Evolutionary conservation across 1,284 basidiomycete species (phyloP), one percentile per base, ranked within the genome.

Genomic region (Ganoderma sp.): DNA sequence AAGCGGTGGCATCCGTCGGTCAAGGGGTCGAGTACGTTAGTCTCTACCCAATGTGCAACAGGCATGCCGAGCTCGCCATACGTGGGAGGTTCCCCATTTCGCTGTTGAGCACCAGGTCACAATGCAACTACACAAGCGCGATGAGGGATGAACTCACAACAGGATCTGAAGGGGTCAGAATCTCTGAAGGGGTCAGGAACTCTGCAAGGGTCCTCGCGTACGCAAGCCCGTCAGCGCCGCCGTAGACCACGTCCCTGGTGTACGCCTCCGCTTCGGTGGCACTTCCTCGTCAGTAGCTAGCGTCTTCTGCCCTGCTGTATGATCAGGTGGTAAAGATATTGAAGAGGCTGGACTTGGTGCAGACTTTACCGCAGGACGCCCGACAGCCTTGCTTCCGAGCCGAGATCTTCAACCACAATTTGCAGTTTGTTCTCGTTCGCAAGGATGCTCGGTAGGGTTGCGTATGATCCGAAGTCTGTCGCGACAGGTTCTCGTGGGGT

Each of bases 161-260:
- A 12, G 67, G 66, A n/a, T n/a, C n/a, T n/a, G n/a, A n/a, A n/a
- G n/a, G n/a, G n/a, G n/a, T n/a, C n/a, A n/a, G n/a, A n/a, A n/a
- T n/a, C 22, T 71, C 72, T 25, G 75, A 68, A 43, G 76, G 76
- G 6, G 77, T 75, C 43, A 90, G 81, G 72, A 93, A 93, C 77
- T 91, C 88, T 32, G 90, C 90, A 60, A 93, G 74, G 75, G 92
- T 93, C 68, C 89, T 82, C 61, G 90, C 83, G 76, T 93, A 93
- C 7, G 91, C 91, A 34, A 88, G 79, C 1, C 91, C 92, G 68
- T 91, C 90, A 0, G 86, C 81, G 50, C 92, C 91, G 0, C 92
- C 92, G 73, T 93, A 93, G 0, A 93, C 90, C 9, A 91, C 76
- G 74, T 92, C 90, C 39, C 84, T 79, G 19, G 93, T 65, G 74